Evolutionary conservation across 176 grass and related monocot genomes (phyloP), one percentile per base, ranked within the genome.

Genomic region (Paspalum notatum): DNA sequence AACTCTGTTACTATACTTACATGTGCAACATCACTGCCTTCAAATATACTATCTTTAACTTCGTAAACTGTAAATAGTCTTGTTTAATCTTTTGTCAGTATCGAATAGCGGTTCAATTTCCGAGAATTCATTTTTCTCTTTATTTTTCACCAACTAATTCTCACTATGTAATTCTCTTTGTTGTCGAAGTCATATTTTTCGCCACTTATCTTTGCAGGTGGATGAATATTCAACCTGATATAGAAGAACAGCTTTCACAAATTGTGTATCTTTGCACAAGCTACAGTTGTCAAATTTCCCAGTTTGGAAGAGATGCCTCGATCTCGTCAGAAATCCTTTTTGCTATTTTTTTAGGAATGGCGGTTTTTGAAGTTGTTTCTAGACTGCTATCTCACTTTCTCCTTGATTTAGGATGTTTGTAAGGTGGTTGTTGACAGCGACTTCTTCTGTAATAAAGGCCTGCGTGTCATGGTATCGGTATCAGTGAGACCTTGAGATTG

Each of bases 361-460:
- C 17, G 15, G 4, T 15, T 56, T 57, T 9, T 16, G 10, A 39
- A 39, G 49, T n/a, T 55, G 18, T 24, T 42, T 6, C 71, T 75
- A 44, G 72, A 75, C 38, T 44, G 38, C 41, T 24, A 39, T 32
- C 7, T 3, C 18, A 40, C 37, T 39, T 27, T 18, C 4, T 54
- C 38, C 13, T 9, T 8, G 68, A 51, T 55, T 38, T 54, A 41
- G 25, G 50, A 54, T 54, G 48, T 24, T 58, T 75, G 37, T 41
- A 32, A 32, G 32, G 32, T 32, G 1, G 32, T 32, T 43, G 53
- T 58, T 75, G 38, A 58, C 37, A 57, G 52, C 37, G 26, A 74
- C 50, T 55, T 55, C 50, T 55, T 55, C 6, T 54, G 25, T 74
- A 74, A 73, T 73, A 73, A 71, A 50, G 70, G 24, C 9, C 32